Evolutionary conservation across 2,329 filamentous ascomycete genomes (phyloP), one percentile per base, ranked within the genome.

Genomic region (Apiospora marii): DNA sequence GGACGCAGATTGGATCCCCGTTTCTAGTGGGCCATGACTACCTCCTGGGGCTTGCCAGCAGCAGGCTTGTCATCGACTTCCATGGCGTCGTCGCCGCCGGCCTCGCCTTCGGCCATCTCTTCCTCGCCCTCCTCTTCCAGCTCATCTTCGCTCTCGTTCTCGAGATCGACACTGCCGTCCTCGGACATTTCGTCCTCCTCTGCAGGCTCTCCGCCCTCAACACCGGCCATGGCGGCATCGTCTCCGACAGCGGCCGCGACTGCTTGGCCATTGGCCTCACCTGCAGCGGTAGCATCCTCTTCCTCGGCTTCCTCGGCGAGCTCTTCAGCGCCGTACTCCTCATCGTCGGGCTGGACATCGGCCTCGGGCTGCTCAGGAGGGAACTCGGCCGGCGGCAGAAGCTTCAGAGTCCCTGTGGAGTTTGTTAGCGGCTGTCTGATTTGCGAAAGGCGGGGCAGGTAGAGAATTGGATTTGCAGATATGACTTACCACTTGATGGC

Each of bases 351-450:
- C 70, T 90, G 88, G 64, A 92, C 88, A 80, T 99, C 97, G 70
- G 95, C 96, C 82, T 99, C 96, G 58, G 96, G 96, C 85, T 99
- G 96, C 82, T 99, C 96, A 74, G 96, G 97, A 43, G 96, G 96
- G 83, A 94, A 99, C 84, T 99, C 96, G 75, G 96, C 92, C 2
- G 96, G 96, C 43, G 96, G 96, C 96, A 81, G 95, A 96, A 76
- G 95, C 96, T 80, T 99, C 96, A n/a, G 94, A 96, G 81, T 99
- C 96, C 95, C 95, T 98, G 75, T 98, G 75, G 53, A 27, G 46
- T 51, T 70, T 51, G 73, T 83, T 77, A 80, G 78, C 44, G 51
- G 24, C 7, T 12, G 46, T 58, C 7, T 19, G 13, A 22, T 8
- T 70, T n/a, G 48, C 34, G 4, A 48, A 27, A 22, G 48, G 48